A percentile compares a stretch with the other conserved stretches of the same genome.
Evolutionary conservation across 331 rosid species (phyloP).

Genomic region (Rosa hybrid): DNA sequence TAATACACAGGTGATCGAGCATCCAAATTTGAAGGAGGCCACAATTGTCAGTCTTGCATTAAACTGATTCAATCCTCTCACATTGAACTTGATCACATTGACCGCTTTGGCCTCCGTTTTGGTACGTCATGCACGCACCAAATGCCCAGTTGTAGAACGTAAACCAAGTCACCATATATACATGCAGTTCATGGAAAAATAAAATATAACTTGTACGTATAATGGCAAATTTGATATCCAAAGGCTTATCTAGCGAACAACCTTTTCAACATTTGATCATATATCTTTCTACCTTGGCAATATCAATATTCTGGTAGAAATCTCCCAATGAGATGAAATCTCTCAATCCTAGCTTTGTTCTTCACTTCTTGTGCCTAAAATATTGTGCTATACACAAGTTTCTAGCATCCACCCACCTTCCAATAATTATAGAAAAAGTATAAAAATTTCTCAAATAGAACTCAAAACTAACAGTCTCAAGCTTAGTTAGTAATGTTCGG

Average conservation of each 20-base stretch:
- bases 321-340: constrained; percentile 84
- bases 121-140: constrained; percentile 16
- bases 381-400: constrained; percentile 75
- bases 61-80: constrained; percentile 62
- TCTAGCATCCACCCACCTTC: constrained; percentile 84
- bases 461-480: constrained; percentile 10
- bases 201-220: neutral
- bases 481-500: no score
- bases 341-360: constrained; percentile 75
- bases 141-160: constrained; percentile 26
- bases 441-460: neutral
- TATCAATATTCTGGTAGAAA: constrained; percentile 62
- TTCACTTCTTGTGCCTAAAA: constrained; percentile 68
- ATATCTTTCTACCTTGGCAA: constrained; percentile 51
- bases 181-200: neutral
- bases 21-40: constrained; percentile 61
- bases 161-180: constrained; percentile 14
- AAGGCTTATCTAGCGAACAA: neutral
- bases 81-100: constrained; percentile 68
- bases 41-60: constrained; percentile 68
- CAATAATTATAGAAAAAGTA: constrained; percentile 13
- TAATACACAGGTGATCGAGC: neutral
- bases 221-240: neutral
- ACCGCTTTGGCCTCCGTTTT: constrained; percentile 84
- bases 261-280: neutral